A percentile compares a stretch with the other conserved stretches of the same genome.
phyloP scores from a whole-genome alignment of 179 eudicot species.

The Gypsophila paniculata region DNA sequence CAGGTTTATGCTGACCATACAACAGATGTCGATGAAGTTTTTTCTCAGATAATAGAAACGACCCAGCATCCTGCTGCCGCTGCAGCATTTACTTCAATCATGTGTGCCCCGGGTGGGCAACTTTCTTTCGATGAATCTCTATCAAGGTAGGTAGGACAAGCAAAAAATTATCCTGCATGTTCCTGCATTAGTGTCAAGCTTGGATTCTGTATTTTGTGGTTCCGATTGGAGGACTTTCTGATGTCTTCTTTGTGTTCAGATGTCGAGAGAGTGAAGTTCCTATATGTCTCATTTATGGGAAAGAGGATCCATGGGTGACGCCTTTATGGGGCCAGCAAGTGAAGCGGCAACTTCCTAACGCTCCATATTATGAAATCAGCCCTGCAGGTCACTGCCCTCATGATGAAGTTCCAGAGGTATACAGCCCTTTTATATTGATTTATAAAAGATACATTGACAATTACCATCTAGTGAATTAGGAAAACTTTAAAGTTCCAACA shows the following conservation, averaged over 20 bases:
- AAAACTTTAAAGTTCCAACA: background rate
- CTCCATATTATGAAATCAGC: conserved; percentile 87
- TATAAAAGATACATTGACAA: background rate
- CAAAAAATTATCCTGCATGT: conserved; percentile 9
- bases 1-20: conserved; percentile 96
- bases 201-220: background rate
- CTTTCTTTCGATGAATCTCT: conserved; percentile 71
- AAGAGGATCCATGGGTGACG: conserved; percentile 96
- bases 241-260: conserved; percentile 30
- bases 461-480: background rate
- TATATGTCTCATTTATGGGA: conserved; percentile 80
- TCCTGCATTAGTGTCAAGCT: background rate
- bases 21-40: conserved; percentile 77
- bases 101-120: conserved; percentile 78
- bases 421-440: conserved; percentile 5
- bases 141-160: conserved; percentile 42
- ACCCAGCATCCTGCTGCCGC: conserved; percentile 95
- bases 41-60: conserved; percentile 61
- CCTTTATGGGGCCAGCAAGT: conserved; percentile 86
- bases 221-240: conserved; percentile 14
- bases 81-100: conserved; percentile 81
- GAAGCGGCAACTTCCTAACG: conserved; percentile 68
- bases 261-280: conserved; percentile 55
- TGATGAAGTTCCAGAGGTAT: conserved; percentile 96
- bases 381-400: conserved; percentile 99